Evolutionary conservation across 1,284 basidiomycete species (phyloP).

Genomic region (Leucoagaricus sp.): DNA sequence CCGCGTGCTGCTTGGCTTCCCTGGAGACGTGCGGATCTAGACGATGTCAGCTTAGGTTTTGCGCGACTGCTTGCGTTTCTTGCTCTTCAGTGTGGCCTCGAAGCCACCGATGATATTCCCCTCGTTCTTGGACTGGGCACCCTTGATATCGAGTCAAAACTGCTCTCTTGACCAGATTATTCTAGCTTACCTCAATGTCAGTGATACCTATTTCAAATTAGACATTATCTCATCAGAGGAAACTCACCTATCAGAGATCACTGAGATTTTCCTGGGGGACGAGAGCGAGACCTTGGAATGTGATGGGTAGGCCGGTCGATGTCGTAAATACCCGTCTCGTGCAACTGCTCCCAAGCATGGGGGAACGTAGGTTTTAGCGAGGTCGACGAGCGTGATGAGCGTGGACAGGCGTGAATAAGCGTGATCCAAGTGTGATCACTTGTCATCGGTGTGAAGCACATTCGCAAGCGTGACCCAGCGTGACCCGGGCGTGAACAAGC

Average conservation of each 20-base stretch:
- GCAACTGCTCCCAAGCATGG: slow-evolving; percentile 42
- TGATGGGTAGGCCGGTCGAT: neutral
- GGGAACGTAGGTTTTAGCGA: too few species aligned
- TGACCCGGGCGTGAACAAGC: too few species aligned
- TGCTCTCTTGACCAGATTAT: too few species aligned
- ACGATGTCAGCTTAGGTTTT: neutral
- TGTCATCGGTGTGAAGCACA: too few species aligned
- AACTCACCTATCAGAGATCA: neutral
- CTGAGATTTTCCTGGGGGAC: neutral
- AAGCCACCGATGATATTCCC: slow-evolving; percentile 31
- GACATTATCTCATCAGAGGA: neutral
- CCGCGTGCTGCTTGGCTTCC: slow-evolving; percentile 43
- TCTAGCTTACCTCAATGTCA: neutral
- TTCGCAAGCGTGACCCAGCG: too few species aligned
- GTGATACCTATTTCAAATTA: neutral
- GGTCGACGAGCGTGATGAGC: too few species aligned
- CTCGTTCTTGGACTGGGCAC: slow-evolving; percentile 12
- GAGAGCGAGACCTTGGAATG: neutral
- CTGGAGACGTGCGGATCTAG: slow-evolving; percentile 42
- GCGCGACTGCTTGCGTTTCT: slow-evolving; percentile 7
- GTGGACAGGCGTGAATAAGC: too few species aligned
- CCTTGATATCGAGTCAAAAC: neutral
- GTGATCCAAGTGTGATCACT: too few species aligned
- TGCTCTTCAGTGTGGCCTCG: slow-evolving; percentile 35
- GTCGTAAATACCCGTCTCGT: slow-evolving; percentile 33